Evolutionary conservation across 2,329 filamentous ascomycete genomes (phyloP).

Genomic region (Botryotinia calthae): DNA sequence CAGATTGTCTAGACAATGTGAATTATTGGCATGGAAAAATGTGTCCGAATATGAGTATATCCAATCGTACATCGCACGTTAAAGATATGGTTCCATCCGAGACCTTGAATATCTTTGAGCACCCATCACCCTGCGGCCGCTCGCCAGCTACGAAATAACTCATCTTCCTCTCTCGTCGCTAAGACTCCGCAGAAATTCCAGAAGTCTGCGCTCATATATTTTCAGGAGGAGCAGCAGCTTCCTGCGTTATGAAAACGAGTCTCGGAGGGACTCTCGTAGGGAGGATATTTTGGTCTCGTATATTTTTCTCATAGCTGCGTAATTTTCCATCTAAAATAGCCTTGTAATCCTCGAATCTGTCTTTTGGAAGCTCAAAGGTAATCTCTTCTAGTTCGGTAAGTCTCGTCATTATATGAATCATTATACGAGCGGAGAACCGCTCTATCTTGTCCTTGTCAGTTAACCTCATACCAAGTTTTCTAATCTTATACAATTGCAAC

Average conservation of each 20-base stretch:
- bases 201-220: background rate
- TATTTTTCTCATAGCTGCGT: background rate
- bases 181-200: background rate
- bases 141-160: background rate
- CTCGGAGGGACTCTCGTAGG: background rate
- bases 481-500: background rate
- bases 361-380: background rate
- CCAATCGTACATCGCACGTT: background rate
- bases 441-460: background rate
- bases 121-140: background rate
- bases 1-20: no score
- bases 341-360: background rate
- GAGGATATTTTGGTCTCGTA: accelerated
- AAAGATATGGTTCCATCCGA: background rate
- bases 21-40: no score
- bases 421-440: background rate
- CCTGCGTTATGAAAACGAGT: background rate
- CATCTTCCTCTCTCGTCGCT: background rate
- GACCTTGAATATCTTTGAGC: background rate
- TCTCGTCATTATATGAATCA: background rate
- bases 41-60: background rate
- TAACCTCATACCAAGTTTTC: background rate
- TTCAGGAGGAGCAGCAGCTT: background rate
- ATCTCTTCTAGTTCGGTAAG: background rate
- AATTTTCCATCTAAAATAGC: background rate